Conservation (phyloP, 257 asterid genomes). For the Eustoma russellianum region DNA sequence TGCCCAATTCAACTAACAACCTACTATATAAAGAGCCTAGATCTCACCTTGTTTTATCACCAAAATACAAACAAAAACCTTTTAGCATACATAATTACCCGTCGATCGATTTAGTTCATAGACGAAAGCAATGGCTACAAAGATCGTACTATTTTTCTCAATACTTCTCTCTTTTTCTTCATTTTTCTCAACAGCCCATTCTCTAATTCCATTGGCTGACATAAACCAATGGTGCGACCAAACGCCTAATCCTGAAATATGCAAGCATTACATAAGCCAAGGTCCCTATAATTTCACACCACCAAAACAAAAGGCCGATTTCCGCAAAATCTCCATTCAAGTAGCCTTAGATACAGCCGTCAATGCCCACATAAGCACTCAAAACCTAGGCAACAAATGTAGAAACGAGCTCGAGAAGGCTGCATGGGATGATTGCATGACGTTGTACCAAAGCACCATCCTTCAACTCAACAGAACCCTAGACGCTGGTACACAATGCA, state of each 20-base stretch:
- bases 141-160: slow-evolving; percentile 15
- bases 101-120: no score
- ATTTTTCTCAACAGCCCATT: slow-evolving; percentile 5
- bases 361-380: slow-evolving; percentile 29
- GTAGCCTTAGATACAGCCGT: slow-evolving; percentile 43
- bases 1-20: no score
- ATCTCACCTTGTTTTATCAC: no score
- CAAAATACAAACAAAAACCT: no score
- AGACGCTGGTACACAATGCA: slow-evolving; percentile 32
- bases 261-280: slow-evolving; percentile 41
- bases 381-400: slow-evolving; percentile 34
- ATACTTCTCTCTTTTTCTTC: slow-evolving; percentile 19
- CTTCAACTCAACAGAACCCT: slow-evolving; percentile 49
- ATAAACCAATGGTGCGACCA: slow-evolving; percentile 49
- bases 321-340: slow-evolving; percentile 34
- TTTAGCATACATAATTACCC: no score
- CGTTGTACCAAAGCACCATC: slow-evolving; percentile 38
- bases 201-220: slow-evolving; percentile 11
- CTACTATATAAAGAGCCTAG: no score
- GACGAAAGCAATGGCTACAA: slow-evolving; percentile 11
- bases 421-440: slow-evolving; percentile 67
- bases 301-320: slow-evolving; percentile 34
- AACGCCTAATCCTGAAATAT: slow-evolving; percentile 60
- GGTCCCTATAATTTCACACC: slow-evolving; percentile 4
- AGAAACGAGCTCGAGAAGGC: slow-evolving; percentile 40